phyloP scores from a whole-genome alignment of 306 rosid species.

The Quillaja saponaria region DNA sequence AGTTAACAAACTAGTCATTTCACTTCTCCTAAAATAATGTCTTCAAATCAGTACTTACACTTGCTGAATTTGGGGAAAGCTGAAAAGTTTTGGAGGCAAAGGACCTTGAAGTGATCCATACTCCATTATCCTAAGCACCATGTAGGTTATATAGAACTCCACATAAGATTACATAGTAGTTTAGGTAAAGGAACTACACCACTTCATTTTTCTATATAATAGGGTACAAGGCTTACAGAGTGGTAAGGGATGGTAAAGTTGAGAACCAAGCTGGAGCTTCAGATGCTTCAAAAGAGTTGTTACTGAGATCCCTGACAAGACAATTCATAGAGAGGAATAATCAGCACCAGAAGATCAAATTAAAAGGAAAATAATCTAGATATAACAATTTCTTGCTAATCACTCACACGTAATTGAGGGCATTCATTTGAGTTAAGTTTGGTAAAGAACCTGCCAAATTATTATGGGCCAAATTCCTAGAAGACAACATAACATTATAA shows the following conservation, averaged over 20 bases:
- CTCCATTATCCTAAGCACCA: slow-evolving; percentile 61
- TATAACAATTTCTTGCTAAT: slow-evolving; percentile 15
- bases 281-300: slow-evolving; percentile 69
- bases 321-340: slow-evolving; percentile 15
- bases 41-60: slow-evolving; percentile 58
- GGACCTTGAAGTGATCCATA: slow-evolving; percentile 71
- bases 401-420: slow-evolving; percentile 80
- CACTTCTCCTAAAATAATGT: slow-evolving; percentile 7
- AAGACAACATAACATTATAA: slow-evolving; percentile 29
- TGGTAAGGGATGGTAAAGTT: slow-evolving; percentile 63
- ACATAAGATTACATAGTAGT: slow-evolving; percentile 21
- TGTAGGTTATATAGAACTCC: neutral
- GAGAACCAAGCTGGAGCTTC: slow-evolving; percentile 79
- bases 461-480: slow-evolving; percentile 76
- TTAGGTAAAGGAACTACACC: neutral
- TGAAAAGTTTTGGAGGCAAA: slow-evolving; percentile 67
- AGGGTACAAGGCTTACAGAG: slow-evolving; percentile 62
- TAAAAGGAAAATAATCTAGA: slow-evolving; percentile 15
- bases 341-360: slow-evolving; percentile 24
- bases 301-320: slow-evolving; percentile 76
- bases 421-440: slow-evolving; percentile 60
- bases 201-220: slow-evolving; percentile 9
- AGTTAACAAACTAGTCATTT: slow-evolving; percentile 2
- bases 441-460: slow-evolving; percentile 67
- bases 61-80: slow-evolving; percentile 76